A percentile compares a stretch with the other conserved stretches of the same genome.
These are phyloP conservation scores for Cytospora piceae DNA, from an alignment of 2,329 filamentous ascomycete species.

Conservation along the genomic window DNA sequence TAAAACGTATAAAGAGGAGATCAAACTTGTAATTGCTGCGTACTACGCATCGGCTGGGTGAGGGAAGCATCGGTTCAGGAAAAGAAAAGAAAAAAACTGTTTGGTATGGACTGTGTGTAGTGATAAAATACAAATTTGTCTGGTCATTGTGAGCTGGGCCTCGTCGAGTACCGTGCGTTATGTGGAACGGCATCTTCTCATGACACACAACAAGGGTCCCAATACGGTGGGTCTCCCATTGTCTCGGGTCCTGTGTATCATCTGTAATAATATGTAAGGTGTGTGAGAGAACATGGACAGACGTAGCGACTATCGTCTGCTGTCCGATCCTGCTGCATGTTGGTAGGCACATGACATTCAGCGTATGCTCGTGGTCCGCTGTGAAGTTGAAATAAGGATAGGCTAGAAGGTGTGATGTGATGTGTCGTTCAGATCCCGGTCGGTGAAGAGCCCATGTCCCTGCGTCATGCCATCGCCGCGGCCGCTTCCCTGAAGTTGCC, in stretches of 20 bases:
- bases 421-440: slow-evolving; percentile 29
- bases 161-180: slow-evolving; percentile 18
- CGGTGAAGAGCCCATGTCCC: slow-evolving; percentile 26
- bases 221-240: slow-evolving; percentile 21
- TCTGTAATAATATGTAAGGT: not conserved
- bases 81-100: slow-evolving; percentile 24
- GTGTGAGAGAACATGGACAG: slow-evolving; percentile 9
- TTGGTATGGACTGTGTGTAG: slow-evolving; percentile 19
- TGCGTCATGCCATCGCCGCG: slow-evolving; percentile 51
- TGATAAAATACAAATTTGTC: slow-evolving; percentile 16
- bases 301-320: slow-evolving; percentile 4
- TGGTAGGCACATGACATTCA: slow-evolving; percentile 25
- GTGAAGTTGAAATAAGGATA: slow-evolving; percentile 26
- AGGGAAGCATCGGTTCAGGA: slow-evolving; percentile 19
- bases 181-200: slow-evolving; percentile 11
- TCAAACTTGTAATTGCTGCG: slow-evolving; percentile 11
- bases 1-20: slow-evolving; percentile 19
- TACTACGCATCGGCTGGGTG: slow-evolving; percentile 10
- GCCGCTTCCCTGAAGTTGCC: slow-evolving; percentile 65
- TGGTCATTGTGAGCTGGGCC: slow-evolving; percentile 18
- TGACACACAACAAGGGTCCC: not conserved
- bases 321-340: slow-evolving; percentile 23
- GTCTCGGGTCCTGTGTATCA: slow-evolving; percentile 20
- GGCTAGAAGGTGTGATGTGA: slow-evolving; percentile 28
- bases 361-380: slow-evolving; percentile 20